A percentile compares a stretch with the other conserved stretches of the same genome.
Evolutionary conservation across 768 basidiomycete genomes (phyloP).

Genomic region (Phaffia australis): DNA sequence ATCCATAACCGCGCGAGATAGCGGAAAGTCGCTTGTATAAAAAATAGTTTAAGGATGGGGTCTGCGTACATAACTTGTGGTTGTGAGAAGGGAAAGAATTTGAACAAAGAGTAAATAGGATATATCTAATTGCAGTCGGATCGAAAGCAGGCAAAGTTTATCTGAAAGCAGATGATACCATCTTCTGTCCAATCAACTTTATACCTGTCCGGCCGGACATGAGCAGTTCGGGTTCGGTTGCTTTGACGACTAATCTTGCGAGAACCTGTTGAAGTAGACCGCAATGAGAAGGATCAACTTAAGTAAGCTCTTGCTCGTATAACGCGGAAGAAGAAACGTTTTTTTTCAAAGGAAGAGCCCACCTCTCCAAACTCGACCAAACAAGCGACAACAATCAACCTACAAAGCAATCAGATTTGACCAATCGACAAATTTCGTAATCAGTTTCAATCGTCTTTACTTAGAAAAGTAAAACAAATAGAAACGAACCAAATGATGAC

Average conservation of each 20-base stretch:
- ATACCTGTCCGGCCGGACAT: no score
- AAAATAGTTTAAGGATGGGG: no score
- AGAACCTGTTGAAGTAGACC: conserved; percentile 60
- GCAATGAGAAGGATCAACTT: background rate
- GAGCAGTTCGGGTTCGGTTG: conserved; percentile 29
- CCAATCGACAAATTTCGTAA: background rate
- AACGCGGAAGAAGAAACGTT: background rate
- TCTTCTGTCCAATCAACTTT: no score
- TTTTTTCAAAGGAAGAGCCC: background rate
- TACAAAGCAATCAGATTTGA: conserved; percentile 58
- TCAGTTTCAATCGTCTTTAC: background rate
- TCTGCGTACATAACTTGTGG: no score
- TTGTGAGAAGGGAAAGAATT: no score
- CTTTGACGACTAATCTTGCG: conserved; percentile 63
- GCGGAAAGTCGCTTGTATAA: no score
- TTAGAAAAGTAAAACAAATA: background rate
- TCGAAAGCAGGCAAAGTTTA: no score
- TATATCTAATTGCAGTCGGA: no score
- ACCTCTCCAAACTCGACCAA: conserved; percentile 63
- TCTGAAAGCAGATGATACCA: no score
- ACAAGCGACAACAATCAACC: conserved; percentile 75
- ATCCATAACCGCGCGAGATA: no score
- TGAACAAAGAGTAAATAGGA: no score
- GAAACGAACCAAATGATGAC: conserved; percentile 55
- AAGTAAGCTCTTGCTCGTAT: no score